Conservation (phyloP, 306 rosid genomes). For the Canavalia ensiformis region DNA sequence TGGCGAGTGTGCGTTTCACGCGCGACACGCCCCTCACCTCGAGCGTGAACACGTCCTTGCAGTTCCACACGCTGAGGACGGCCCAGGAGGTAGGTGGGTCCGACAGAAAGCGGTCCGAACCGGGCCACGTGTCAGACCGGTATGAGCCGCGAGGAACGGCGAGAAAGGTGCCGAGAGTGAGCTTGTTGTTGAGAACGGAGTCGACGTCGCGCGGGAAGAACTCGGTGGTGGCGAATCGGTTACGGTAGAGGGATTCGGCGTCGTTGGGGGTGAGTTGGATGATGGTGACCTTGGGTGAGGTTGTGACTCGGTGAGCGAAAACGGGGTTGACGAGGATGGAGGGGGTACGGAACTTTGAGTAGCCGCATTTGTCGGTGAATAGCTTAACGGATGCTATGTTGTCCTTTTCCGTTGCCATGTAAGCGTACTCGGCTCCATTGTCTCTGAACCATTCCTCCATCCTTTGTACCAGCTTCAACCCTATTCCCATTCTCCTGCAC, state of each 20-base stretch:
- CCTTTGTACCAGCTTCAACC: constrained; percentile 65
- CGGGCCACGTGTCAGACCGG: constrained; percentile 55
- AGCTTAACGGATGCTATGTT: constrained; percentile 81
- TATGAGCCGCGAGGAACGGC: constrained; percentile 63
- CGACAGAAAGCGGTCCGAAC: constrained; percentile 58
- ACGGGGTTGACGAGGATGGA: constrained; percentile 88
- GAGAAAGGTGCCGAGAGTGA: constrained; percentile 79
- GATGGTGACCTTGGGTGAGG: constrained; percentile 52
- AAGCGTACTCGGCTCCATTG: constrained; percentile 87
- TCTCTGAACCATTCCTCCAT: constrained; percentile 86
- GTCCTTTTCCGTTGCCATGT: constrained; percentile 93
- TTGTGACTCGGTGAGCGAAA: constrained; percentile 63
- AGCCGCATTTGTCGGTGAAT: constrained; percentile 92
- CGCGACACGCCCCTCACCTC: constrained; percentile 84
- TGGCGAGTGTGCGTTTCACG: constrained; percentile 63
- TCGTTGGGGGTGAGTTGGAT: constrained; percentile 62
- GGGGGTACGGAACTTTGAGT: constrained; percentile 86
- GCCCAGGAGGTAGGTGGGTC: constrained; percentile 87
- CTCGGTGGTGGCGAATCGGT: constrained; percentile 82
- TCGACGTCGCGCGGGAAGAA: constrained; percentile 97
- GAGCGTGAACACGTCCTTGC: constrained; percentile 77
- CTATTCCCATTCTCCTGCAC: constrained; percentile 91
- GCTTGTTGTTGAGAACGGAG: constrained; percentile 70
- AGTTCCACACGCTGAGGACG: constrained; percentile 84
- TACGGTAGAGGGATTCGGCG: constrained; percentile 79